phyloP scores from a whole-genome alignment of 2,329 filamentous ascomycete species.

The Fusarium miscanthi region DNA sequence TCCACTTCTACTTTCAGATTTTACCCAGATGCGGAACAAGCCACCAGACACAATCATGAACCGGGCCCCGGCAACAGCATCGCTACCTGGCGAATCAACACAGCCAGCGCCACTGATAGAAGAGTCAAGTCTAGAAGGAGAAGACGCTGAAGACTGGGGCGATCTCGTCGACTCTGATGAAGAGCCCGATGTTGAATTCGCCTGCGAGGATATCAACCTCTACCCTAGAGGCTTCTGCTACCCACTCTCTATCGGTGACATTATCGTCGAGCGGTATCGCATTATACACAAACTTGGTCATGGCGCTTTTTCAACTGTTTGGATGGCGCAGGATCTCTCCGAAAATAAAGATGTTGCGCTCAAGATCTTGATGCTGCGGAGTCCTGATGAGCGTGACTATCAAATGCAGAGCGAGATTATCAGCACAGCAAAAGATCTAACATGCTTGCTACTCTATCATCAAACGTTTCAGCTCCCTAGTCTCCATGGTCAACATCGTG shows the following conservation, averaged over 20 bases:
- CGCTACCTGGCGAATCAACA: rapidly evolving
- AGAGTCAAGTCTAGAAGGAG: rapidly evolving
- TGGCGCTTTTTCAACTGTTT: not conserved
- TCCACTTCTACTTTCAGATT: not conserved
- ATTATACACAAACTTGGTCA: not conserved
- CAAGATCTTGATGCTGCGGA: not conserved
- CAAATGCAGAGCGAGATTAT: not conserved
- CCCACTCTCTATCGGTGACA: rapidly evolving
- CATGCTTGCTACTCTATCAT: rapidly evolving
- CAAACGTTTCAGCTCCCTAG: rapidly evolving
- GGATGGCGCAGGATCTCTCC: not conserved
- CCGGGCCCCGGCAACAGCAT: rapidly evolving
- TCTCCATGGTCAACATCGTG: rapidly evolving
- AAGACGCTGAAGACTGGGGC: not conserved
- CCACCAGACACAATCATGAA: rapidly evolving
- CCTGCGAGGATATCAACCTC: rapidly evolving
- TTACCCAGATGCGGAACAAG: rapidly evolving
- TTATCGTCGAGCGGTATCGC: not conserved
- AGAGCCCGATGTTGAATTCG: rapidly evolving
- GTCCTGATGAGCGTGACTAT: rapidly evolving
- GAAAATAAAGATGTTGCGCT: not conserved
- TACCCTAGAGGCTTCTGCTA: not conserved
- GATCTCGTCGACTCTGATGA: not conserved
- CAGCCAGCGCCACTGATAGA: no score
- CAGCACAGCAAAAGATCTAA: rapidly evolving